Evolutionary conservation across 352 stramenopile species (phyloP).

Genomic region (Peronospora belbahrii): DNA sequence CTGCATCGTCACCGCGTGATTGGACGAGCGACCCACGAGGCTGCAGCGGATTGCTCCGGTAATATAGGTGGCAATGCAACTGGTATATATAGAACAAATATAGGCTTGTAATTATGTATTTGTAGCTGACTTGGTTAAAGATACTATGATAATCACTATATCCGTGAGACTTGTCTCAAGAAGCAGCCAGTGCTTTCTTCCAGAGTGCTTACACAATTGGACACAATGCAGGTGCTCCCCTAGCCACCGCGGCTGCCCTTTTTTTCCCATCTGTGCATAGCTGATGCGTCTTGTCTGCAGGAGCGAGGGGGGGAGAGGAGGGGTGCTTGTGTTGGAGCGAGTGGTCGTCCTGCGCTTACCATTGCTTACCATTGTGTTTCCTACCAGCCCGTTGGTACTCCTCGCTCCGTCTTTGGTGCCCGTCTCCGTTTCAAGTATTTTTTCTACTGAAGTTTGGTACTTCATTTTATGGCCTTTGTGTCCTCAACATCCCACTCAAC

Average conservation of each 20-base stretch:
- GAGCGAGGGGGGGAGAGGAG: conserved; percentile 5
- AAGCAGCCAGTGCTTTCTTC: conserved; percentile 11
- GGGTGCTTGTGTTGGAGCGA: conserved; percentile 9
- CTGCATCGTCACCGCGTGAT: conserved; percentile 7
- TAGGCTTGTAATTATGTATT: background rate
- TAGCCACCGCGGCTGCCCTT: conserved; percentile 20
- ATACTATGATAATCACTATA: background rate
- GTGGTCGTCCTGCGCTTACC: conserved; percentile 33
- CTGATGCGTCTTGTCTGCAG: conserved; percentile 8
- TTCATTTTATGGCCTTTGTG: conserved; percentile 59
- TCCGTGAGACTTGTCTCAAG: conserved; percentile 25
- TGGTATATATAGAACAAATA: background rate
- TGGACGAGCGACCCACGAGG: background rate
- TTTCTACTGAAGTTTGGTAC: conserved; percentile 28
- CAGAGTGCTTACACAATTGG: conserved; percentile 10
- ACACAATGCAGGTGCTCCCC: conserved; percentile 17
- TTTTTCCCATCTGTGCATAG: conserved; percentile 25
- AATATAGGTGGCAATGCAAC: background rate
- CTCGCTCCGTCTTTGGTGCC: conserved; percentile 20
- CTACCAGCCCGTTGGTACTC: conserved; percentile 31
- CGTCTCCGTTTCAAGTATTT: conserved; percentile 27
- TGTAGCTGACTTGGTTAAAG: background rate
- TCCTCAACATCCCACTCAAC: conserved; percentile 26
- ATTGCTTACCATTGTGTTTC: conserved; percentile 36
- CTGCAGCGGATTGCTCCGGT: background rate